Conservation (phyloP, 2,329 filamentous ascomycete species). For the Paramyrothecium roridum region DNA sequence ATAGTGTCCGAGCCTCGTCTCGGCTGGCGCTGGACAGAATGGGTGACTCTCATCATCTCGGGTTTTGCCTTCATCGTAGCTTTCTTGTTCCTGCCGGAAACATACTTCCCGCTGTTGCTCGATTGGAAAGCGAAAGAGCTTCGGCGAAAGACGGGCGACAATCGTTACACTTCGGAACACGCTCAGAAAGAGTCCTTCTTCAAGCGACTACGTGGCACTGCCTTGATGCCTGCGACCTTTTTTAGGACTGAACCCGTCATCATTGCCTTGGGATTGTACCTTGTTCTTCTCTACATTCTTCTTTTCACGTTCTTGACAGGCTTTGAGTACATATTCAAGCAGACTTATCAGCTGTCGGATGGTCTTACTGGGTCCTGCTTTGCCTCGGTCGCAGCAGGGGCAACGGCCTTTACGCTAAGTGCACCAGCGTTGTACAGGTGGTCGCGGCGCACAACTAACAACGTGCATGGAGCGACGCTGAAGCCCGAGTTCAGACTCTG, state of each 20-base stretch:
- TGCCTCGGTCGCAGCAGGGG: constrained; percentile 35
- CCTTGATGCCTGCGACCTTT: constrained; percentile 39
- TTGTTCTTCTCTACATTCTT: constrained; percentile 43
- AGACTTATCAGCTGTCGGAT: constrained; percentile 41
- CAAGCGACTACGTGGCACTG: constrained; percentile 25
- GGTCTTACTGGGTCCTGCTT: constrained; percentile 45
- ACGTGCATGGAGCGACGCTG: constrained; percentile 34
- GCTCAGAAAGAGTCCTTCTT: constrained; percentile 34
- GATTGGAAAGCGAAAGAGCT: constrained; percentile 40
- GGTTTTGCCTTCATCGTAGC: constrained; percentile 26
- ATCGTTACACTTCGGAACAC: constrained; percentile 43
- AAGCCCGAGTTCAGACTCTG: constrained; percentile 52
- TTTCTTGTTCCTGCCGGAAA: constrained; percentile 46
- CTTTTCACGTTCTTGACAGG: constrained; percentile 46
- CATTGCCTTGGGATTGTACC: constrained; percentile 39
- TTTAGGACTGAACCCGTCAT: constrained; percentile 43
- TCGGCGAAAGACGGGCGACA: constrained; percentile 35
- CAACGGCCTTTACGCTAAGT: constrained; percentile 33
- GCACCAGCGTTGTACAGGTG: constrained; percentile 43
- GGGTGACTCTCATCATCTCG: constrained; percentile 36
- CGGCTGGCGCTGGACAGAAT: constrained; percentile 44
- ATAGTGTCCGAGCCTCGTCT: constrained; percentile 31
- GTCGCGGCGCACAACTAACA: constrained; percentile 36
- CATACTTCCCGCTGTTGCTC: constrained; percentile 42
- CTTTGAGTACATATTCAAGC: constrained; percentile 47